These are phyloP conservation scores for Aspergillus mulundensis DNA, from an alignment of 495 filamentous ascomycete species.

Conservation along the genomic window DNA sequence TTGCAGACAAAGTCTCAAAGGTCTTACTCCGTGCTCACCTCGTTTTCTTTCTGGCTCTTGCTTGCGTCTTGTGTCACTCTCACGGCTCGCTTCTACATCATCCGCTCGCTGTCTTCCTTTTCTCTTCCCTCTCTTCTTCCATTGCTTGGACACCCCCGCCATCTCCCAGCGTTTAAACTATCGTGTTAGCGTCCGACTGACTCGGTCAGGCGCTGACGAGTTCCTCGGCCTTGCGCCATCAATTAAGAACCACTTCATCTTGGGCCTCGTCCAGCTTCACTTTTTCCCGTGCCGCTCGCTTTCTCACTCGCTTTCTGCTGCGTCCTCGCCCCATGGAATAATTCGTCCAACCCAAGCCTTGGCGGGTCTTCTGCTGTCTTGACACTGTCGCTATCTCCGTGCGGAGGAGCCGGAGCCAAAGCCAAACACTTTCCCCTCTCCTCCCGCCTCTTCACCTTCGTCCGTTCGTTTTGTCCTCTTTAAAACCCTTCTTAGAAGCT, in stretches of 20 bases:
- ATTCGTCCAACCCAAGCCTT: constrained; percentile 14
- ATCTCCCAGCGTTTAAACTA: not conserved
- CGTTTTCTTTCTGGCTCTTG: constrained; percentile 7
- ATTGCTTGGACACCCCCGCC: not conserved
- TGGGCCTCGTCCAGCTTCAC: constrained; percentile 4
- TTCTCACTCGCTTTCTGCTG: constrained; percentile 1
- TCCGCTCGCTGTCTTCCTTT: constrained; percentile 6
- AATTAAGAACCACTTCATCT: constrained; percentile 3
- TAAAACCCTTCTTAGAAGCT: constrained; percentile 4
- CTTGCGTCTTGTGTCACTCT: constrained; percentile 7
- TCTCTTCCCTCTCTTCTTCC: constrained; percentile 6
- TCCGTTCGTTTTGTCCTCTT: constrained; percentile 8
- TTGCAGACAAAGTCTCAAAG: not conserved
- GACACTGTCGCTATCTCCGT: constrained; percentile 19
- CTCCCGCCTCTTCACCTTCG: constrained; percentile 2
- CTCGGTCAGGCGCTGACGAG: constrained; percentile 20
- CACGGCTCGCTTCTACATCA: not conserved
- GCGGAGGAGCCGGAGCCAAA: constrained; percentile 19
- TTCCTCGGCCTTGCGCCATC: constrained; percentile 13
- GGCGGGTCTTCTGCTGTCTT: constrained; percentile 10
- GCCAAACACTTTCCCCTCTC: constrained; percentile 5
- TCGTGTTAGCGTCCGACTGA: constrained; percentile 18
- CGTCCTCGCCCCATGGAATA: constrained; percentile 13
- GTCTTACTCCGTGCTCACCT: not conserved
- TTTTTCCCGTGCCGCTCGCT: constrained; percentile 12